Evolutionary conservation across 352 stramenopile species (phyloP), one percentile per base, ranked within the genome.

Genomic region (Phytophthora sojae): DNA sequence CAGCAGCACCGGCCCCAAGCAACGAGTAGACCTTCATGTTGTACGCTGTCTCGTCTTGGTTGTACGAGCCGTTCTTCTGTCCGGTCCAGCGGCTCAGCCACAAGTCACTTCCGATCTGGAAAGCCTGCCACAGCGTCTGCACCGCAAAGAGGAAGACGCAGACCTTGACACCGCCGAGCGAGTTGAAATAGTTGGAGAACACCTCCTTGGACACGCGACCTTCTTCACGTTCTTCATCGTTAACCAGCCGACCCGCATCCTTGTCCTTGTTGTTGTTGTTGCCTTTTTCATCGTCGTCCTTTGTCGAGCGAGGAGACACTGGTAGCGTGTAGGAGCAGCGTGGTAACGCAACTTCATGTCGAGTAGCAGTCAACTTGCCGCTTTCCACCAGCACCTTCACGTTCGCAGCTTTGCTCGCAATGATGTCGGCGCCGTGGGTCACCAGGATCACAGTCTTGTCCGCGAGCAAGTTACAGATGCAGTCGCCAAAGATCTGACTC

Each of bases 361-460:
- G 63, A 61, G 53, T 65, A 7, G 42, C 53, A 9, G 50, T 72
- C 30, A 79, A 19, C n/a, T 58, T 44, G 2, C 74, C 72, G 23
- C 64, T 72, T 51, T 78, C 56, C 32, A 86, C 63, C 9, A 63
- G 6, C 11, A 86, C 55, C 23, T 73, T 77, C 52, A 71, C 15
- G 39, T 77, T 81, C 2, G 69, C 73, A 14, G 57, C 64, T 12
- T 61, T 54, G 11, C 70, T 81, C 3, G 54, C 70, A 58, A 86
- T 81, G 62, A 83, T 72, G 17, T 98, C 86, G 1, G 97, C 64
- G 35, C 80, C 91, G 82, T 99, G 97, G 3, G 96, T 99, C 7
- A 97, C 96, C 17, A 98, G 73, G 15, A 99, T 63, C 3, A 98
- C 81, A 14, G 87, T 95, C 57, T 86, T 86, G 59, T 79, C 49